Percentiles rank a stretch among this genome's conserved stretches.
Conservation (phyloP, 2,329 filamentous ascomycete genomes). For the Fusarium sp. region DNA sequence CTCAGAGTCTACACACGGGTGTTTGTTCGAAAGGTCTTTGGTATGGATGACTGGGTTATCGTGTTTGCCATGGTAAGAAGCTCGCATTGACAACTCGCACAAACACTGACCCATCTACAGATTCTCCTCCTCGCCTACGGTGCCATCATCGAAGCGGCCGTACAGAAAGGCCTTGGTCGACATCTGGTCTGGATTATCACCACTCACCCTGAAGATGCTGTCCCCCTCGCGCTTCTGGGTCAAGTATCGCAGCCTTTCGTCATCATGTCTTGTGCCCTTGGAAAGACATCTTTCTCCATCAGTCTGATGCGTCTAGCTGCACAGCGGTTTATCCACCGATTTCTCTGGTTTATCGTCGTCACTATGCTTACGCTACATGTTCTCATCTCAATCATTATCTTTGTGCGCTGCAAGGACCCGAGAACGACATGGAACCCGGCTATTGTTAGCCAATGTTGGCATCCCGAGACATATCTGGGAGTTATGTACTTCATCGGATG, state of each 20-base stretch:
- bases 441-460: constrained; percentile 35
- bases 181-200: constrained; percentile 28
- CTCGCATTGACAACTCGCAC: rapidly evolving
- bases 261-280: constrained; percentile 34
- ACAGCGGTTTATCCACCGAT: constrained; percentile 23
- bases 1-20: constrained; percentile 25
- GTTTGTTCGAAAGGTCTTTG: constrained; percentile 36
- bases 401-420: constrained; percentile 32
- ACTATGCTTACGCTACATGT: constrained; percentile 31
- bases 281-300: constrained; percentile 37
- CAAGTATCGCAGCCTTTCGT: constrained; percentile 36
- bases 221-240: constrained; percentile 22
- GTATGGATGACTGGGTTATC: constrained; percentile 37
- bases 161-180: constrained; percentile 32
- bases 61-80: constrained; percentile 19
- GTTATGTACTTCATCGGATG: constrained; percentile 37
- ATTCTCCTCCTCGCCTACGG: constrained; percentile 31
- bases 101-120: constrained; percentile 7
- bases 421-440: constrained; percentile 35
- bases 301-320: constrained; percentile 36
- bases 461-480: constrained; percentile 28
- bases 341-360: constrained; percentile 33
- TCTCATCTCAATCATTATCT: constrained; percentile 27
- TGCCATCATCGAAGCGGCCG: constrained; percentile 28
- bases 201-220: constrained; percentile 17